phyloP scores from a whole-genome alignment of 2,329 filamentous ascomycete genomes.

The Claviceps sorghi region DNA sequence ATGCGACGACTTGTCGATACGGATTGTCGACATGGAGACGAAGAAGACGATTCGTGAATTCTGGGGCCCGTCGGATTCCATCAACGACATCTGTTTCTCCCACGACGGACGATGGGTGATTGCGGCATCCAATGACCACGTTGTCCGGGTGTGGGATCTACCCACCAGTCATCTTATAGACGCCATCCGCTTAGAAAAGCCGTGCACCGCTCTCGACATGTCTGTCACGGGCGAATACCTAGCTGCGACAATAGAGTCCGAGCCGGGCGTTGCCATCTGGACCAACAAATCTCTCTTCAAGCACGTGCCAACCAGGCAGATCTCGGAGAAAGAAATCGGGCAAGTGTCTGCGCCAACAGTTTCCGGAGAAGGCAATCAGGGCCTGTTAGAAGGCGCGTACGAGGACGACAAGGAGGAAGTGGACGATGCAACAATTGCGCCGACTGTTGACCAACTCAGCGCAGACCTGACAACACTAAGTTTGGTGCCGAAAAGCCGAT shows the following conservation, averaged over 20 bases:
- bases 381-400: conserved; percentile 63
- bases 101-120: conserved; percentile 89
- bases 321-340: conserved; percentile 61
- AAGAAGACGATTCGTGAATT: conserved; percentile 85
- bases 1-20: conserved; percentile 77
- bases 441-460: conserved; percentile 61
- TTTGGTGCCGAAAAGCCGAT: conserved; percentile 75
- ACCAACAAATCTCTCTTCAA: conserved; percentile 86
- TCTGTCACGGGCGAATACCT: conserved; percentile 84
- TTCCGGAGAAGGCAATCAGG: conserved; percentile 68
- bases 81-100: conserved; percentile 80
- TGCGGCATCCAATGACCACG: conserved; percentile 65
- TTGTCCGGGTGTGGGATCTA: conserved; percentile 84
- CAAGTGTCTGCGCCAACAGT: conserved; percentile 54
- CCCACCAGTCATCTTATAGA: conserved; percentile 93
- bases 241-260: conserved; percentile 71
- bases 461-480: conserved; percentile 76
- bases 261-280: conserved; percentile 87
- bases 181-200: conserved; percentile 63
- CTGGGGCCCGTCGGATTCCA: conserved; percentile 59
- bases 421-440: conserved; percentile 39
- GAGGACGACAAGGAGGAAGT: conserved; percentile 38
- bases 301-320: conserved; percentile 72
- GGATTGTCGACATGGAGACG: conserved; percentile 81
- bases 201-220: conserved; percentile 75